Percentiles rank a stretch among this genome's conserved stretches.
These are phyloP conservation scores for Podosphaera fusca DNA, from an alignment of 2,329 filamentous ascomycete genomes.

Conservation along the genomic window DNA sequence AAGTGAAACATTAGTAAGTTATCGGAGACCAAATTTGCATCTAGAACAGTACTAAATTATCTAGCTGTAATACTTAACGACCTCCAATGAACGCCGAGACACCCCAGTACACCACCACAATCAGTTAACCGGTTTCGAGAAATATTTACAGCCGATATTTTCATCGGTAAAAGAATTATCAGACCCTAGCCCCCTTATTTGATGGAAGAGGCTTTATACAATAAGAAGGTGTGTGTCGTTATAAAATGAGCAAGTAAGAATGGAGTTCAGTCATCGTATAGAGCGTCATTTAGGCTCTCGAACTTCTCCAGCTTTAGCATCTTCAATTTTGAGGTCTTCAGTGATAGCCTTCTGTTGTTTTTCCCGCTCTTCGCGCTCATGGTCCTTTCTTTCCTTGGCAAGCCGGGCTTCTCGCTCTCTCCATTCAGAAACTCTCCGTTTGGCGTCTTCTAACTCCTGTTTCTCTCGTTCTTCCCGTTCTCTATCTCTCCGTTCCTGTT, in stretches of 20 bases:
- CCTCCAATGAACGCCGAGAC: not conserved
- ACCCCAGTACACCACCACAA: not conserved
- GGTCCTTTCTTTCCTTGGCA: not conserved
- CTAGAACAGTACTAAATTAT: not conserved
- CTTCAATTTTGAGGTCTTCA: not conserved
- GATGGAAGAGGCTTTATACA: not conserved
- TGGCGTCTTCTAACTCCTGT: not conserved
- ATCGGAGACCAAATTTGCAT: not conserved
- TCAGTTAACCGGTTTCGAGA: not conserved
- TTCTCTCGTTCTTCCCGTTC: slow-evolving; percentile 1
- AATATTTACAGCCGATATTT: not conserved
- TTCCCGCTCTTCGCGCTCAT: not conserved
- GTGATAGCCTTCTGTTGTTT: not conserved
- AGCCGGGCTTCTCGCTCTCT: not conserved
- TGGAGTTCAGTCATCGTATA: not conserved
- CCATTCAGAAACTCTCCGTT: slow-evolving; percentile 1
- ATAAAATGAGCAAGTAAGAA: not conserved
- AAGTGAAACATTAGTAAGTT: no score
- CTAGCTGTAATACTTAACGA: not conserved
- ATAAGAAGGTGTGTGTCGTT: not conserved
- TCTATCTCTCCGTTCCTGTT: not conserved
- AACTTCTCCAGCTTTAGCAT: not conserved
- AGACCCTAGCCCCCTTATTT: not conserved
- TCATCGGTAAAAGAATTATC: not conserved
- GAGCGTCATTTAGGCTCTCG: not conserved